Evolutionary conservation across 1,284 basidiomycete species (phyloP), one percentile per base, ranked within the genome.

Genomic region (Naganishia cerealis): DNA sequence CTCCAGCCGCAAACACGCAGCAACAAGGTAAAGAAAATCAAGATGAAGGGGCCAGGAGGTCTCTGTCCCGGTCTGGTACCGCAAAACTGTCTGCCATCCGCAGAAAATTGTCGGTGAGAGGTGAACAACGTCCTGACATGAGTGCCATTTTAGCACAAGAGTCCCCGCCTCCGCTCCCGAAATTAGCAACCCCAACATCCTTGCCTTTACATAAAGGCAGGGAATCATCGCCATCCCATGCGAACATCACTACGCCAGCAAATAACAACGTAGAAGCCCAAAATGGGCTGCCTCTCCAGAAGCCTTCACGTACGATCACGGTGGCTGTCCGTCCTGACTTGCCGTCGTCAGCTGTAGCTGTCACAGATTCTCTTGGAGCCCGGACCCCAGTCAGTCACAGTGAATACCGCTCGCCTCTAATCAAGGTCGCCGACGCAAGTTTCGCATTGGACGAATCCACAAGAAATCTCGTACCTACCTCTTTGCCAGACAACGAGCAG

Each of bases 21-120:
- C 46, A 50, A 3, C 46, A 53, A 54, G 33, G 38, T 9, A 40
- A 26, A 33, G 61, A 54, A 6, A 39, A 42, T 13, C 50, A 38
- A 16, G 39, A 39, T 36, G 50, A 16, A 21, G 39, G n/a, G 29
- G 7, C 39, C 5, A 26, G 39, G 36, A 63, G 52, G 18, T 63
- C 61, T 21, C 50, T 63, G 33, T 63, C 61, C 16, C 61, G 61
- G 8, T 24, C 50, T 18, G 26, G 61, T 42, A 54, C 21, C 39
- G 48, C 36, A 38, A 63, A 63, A 42, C 21, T 63, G n/a, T 63
- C 61, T 4, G 61, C 61, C 29, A 29, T 63, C 16, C 61, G 61
- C 0, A 52, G 61, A 24, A 63, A 63, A 29, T 24, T 63, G 36
- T 63, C 61, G 48, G 39, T 63, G 8, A 63, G 24, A n/a, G 48